phyloP scores from a whole-genome alignment of 1,284 basidiomycete genomes.

The Phylloporus gajari region DNA sequence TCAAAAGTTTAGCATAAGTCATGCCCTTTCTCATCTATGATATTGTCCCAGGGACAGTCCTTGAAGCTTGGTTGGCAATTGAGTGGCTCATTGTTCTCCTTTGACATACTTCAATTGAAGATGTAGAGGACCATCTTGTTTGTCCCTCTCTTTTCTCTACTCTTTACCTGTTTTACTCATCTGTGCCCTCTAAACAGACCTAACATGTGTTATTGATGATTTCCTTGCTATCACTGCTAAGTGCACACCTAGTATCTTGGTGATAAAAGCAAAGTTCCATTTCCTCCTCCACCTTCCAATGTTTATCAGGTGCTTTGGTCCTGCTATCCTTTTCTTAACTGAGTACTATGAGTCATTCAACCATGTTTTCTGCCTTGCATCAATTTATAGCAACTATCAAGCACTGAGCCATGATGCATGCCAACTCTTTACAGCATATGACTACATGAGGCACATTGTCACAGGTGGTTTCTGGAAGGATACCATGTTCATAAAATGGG shows the following conservation, averaged over 20 bases:
- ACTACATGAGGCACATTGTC: conserved; percentile 30
- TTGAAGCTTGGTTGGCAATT: neutral
- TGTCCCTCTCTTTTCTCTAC: neutral
- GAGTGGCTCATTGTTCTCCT: neutral
- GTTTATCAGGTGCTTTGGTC: conserved; percentile 22
- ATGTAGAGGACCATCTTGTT: neutral
- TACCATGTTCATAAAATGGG: too few species aligned
- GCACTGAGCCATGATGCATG: conserved; percentile 30
- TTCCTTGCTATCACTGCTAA: neutral
- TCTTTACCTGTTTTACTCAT: too few species aligned
- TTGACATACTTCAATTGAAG: neutral
- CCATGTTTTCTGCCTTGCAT: conserved; percentile 17
- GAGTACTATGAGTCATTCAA: conserved; percentile 27
- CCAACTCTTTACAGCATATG: conserved; percentile 19
- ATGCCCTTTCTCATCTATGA: neutral
- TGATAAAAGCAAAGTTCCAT: conserved; percentile 8
- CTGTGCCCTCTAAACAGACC: neutral
- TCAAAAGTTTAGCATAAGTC: neutral
- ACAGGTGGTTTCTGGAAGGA: conserved; percentile 5
- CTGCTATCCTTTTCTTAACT: conserved; percentile 25
- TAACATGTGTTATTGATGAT: neutral
- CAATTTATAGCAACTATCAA: conserved; percentile 30
- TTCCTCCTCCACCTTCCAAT: conserved; percentile 26
- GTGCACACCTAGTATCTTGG: neutral
- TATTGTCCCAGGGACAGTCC: neutral